Percentiles rank a stretch among this genome's conserved stretches.
These are phyloP conservation scores for Dalbergia cultrata DNA, from an alignment of 306 rosid genomes.

Conservation along the genomic window DNA sequence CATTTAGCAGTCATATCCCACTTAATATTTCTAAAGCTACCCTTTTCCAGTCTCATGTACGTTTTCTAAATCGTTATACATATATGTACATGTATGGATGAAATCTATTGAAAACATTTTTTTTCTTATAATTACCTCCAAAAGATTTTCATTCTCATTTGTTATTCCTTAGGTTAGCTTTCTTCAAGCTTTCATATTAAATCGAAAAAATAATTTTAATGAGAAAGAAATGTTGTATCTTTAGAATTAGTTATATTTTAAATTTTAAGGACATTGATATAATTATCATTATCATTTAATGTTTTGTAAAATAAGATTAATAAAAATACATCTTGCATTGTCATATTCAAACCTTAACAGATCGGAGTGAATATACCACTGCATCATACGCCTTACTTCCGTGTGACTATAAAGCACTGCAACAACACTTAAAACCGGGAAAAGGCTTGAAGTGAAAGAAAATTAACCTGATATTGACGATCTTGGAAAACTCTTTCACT, in stretches of 20 bases:
- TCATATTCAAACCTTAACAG: neutral
- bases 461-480: slow-evolving; percentile 95
- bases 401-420: neutral
- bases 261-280: no score
- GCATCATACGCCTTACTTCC: neutral
- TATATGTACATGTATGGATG: neutral
- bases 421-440: neutral
- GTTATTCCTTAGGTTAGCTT: neutral
- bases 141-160: neutral
- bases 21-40: neutral
- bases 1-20: neutral
- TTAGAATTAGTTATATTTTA: no score
- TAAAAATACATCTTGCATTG: neutral
- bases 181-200: no score
- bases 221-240: no score
- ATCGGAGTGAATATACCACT: neutral
- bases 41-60: neutral
- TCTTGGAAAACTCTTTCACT: slow-evolving; percentile 99
- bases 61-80: no score
- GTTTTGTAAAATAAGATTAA: no score
- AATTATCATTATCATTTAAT: no score
- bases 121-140: no score
- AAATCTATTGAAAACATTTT: no score
- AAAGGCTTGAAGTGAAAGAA: slow-evolving; percentile 22
- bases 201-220: no score